Conservation (phyloP, 2,329 filamentous ascomycete species). For the Passalora sequoiae region DNA sequence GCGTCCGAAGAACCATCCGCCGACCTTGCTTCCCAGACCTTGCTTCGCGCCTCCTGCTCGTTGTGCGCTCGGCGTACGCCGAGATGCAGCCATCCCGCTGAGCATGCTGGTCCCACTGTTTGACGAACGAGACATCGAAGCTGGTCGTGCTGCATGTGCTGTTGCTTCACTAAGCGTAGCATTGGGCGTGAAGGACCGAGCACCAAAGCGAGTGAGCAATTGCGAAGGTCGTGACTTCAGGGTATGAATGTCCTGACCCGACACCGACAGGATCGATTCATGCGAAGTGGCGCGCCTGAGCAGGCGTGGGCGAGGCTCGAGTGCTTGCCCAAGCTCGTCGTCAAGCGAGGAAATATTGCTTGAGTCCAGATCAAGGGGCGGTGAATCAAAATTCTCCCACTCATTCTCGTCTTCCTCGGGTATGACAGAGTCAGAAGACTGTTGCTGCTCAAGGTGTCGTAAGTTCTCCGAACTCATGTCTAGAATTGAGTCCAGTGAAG, state of each 20-base stretch:
- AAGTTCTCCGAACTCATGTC: conserved; percentile 30
- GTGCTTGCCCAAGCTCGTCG: conserved; percentile 24
- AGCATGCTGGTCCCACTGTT: conserved; percentile 29
- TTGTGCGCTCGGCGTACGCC: conserved; percentile 7
- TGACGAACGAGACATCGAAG: conserved; percentile 39
- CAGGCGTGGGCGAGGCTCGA: conserved; percentile 35
- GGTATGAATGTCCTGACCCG: conserved; percentile 78
- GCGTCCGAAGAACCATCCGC: conserved; percentile 60
- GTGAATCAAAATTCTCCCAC: conserved; percentile 25
- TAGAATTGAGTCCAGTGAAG: conserved; percentile 29
- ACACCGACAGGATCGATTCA: conserved; percentile 82
- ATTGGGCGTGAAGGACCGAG: conserved; percentile 44
- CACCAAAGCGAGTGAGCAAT: conserved; percentile 55
- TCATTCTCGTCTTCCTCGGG: conserved; percentile 29
- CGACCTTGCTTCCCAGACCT: conserved; percentile 51
- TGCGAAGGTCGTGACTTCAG: conserved; percentile 71
- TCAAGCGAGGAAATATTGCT: conserved; percentile 21
- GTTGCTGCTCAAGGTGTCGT: conserved; percentile 19
- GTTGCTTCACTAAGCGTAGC: conserved; percentile 38
- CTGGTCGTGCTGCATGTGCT: conserved; percentile 31
- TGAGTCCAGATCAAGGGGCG: conserved; percentile 12
- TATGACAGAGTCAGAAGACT: conserved; percentile 24
- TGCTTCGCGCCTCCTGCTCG: conserved; percentile 12
- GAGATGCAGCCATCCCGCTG: conserved; percentile 29
- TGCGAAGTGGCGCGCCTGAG: conserved; percentile 69